A percentile compares a stretch with the other conserved stretches of the same genome.
Evolutionary conservation across 176 grass and related monocot species (phyloP).

Genomic region (Carex pumila): DNA sequence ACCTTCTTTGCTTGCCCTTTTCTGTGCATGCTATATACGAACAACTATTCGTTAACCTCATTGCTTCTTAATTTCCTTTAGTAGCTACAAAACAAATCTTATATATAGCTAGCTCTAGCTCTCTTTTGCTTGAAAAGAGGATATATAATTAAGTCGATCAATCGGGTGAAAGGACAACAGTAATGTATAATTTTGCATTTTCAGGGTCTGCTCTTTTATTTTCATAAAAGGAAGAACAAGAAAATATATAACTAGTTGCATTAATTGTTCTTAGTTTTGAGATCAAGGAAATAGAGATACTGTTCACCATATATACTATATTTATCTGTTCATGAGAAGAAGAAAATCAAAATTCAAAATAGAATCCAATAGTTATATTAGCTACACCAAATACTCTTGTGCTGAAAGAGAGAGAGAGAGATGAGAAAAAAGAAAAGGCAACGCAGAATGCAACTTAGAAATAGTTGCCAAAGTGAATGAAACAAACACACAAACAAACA

Average conservation of each 20-base stretch:
- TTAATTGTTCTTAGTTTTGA: neutral
- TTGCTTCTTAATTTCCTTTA: slow-evolving; percentile 3
- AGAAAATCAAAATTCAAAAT: neutral
- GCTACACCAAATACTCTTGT: neutral
- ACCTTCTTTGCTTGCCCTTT: slow-evolving; percentile 86
- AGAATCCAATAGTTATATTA: neutral
- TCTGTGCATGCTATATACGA: slow-evolving; percentile 23
- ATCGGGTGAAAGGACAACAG: too few relatives aligned
- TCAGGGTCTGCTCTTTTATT: neutral
- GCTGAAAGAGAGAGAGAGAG: neutral
- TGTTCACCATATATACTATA: neutral
- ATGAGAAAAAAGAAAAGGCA: neutral
- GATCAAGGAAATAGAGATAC: neutral
- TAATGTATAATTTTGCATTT: neutral
- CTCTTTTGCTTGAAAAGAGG: neutral
- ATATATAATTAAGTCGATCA: too few relatives aligned
- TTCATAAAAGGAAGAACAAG: neutral
- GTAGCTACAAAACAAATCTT: neutral
- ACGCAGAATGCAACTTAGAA: neutral
- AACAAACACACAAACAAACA: neutral
- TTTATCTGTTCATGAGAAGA: neutral
- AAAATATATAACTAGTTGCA: neutral
- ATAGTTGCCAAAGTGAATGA: neutral
- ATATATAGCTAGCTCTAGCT: neutral
- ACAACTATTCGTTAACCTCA: neutral